Percentiles rank a stretch among this genome's conserved stretches.
Conservation (phyloP, 2,329 filamentous ascomycete species). For the Chaetomiaceae sp. region DNA sequence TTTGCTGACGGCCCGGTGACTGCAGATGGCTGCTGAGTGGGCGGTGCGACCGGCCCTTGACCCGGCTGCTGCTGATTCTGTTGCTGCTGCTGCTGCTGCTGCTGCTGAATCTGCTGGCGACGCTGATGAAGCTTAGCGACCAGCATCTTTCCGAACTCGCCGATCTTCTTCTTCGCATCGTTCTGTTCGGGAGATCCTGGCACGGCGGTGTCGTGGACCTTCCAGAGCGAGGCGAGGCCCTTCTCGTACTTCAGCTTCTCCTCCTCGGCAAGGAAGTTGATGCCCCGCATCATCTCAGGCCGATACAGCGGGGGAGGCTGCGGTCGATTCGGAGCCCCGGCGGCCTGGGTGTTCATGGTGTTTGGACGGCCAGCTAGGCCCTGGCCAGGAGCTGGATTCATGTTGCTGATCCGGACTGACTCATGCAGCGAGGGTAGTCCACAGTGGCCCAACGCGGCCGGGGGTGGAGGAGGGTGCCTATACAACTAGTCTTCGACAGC, state of each 20-base stretch:
- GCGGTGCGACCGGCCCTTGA: constrained; percentile 11
- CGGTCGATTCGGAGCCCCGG: constrained; percentile 2
- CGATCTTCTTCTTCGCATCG: constrained; percentile 50
- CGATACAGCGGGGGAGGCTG: constrained; percentile 35
- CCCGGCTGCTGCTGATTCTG: constrained; percentile 16
- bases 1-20: constrained; percentile 14
- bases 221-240: constrained; percentile 50
- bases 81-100: constrained; percentile 23
- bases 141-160: constrained; percentile 55
- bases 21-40: constrained; percentile 3
- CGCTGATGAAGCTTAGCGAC: constrained; percentile 38
- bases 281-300: constrained; percentile 45
- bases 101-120: constrained; percentile 30
- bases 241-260: constrained; percentile 55
- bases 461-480: too few relatives aligned
- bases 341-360: constrained; percentile 9
- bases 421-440: background rate
- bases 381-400: constrained; percentile 20
- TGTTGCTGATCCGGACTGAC: constrained; percentile 1
- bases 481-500: too few relatives aligned
- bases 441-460: background rate
- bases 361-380: constrained; percentile 14
- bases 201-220: constrained; percentile 42
- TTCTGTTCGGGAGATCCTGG: constrained; percentile 44
- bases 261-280: constrained; percentile 45